Evolutionary conservation across 371 early-diverging fungal species (phyloP).

Genomic region (Mucor sp.): DNA sequence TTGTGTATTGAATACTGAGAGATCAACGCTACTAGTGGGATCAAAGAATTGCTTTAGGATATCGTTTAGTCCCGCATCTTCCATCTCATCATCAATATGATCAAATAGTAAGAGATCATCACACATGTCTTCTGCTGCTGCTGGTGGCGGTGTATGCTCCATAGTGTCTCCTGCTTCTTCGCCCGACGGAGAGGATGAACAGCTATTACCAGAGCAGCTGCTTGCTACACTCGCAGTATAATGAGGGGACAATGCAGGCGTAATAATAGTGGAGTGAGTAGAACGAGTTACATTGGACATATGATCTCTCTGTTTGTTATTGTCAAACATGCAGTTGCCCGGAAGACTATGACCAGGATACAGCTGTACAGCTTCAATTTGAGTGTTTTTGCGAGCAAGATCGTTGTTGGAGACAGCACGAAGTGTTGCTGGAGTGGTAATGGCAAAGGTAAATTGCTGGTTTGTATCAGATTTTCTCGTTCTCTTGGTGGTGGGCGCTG

Average conservation of each 20-base stretch:
- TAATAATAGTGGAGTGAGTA: not conserved
- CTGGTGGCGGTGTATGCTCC: not conserved
- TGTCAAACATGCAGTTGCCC: constrained; percentile 8
- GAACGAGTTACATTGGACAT: not conserved
- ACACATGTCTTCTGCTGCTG: not conserved
- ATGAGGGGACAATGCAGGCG: not conserved
- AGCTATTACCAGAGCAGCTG: not conserved
- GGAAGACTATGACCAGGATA: constrained; percentile 26
- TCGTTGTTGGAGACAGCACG: not conserved
- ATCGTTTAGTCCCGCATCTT: not conserved
- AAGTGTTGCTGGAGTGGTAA: constrained; percentile 23
- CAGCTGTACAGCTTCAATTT: constrained; percentile 14
- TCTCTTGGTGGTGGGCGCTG: not conserved
- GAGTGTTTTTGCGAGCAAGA: not conserved
- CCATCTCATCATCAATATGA: no score
- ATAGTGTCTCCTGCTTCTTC: not conserved
- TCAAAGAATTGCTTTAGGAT: not conserved
- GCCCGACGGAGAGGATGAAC: not conserved
- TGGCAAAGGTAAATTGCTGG: constrained; percentile 23
- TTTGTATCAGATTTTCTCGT: not conserved
- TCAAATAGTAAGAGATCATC: not conserved
- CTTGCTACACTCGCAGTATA: not conserved
- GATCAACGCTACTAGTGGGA: not conserved
- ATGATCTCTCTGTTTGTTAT: not conserved
- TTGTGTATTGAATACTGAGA: not conserved